These are phyloP conservation scores for Paracoccidioides brasiliensis DNA, from an alignment of 2,329 filamentous ascomycete species.

Conservation along the genomic window DNA sequence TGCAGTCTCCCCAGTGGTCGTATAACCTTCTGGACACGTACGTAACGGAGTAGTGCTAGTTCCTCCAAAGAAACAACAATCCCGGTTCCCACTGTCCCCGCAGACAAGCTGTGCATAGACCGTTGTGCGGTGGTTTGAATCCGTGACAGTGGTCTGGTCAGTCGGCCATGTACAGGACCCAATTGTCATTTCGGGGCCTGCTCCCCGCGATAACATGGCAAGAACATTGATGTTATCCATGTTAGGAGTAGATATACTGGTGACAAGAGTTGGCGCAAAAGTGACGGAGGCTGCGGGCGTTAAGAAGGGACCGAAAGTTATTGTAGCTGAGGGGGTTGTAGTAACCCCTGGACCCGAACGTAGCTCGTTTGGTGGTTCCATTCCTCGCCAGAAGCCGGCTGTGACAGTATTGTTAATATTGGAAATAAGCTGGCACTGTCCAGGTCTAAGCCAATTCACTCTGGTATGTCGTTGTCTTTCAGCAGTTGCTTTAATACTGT, in stretches of 20 bases:
- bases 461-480: neutral
- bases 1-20: constrained; percentile 7
- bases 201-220: neutral
- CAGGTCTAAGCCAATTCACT: neutral
- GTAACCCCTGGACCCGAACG: neutral
- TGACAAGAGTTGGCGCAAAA: neutral
- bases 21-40: constrained; percentile 13
- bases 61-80: constrained; percentile 12
- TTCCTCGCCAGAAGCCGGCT: neutral
- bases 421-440: neutral
- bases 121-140: neutral
- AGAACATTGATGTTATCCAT: neutral
- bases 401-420: neutral
- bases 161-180: constrained; percentile 11
- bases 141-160: constrained; percentile 6
- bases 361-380: neutral
- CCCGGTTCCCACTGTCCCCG: constrained; percentile 4
- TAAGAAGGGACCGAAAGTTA: neutral
- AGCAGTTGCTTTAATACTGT: neutral
- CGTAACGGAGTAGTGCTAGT: constrained; percentile 6
- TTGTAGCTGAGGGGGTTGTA: neutral
- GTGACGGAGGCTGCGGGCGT: neutral
- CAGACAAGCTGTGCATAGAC: constrained; percentile 13
- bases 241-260: neutral
- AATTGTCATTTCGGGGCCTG: constrained; percentile 6